phyloP scores from a whole-genome alignment of 2,329 filamentous ascomycete species.

The Penicillium sp. region DNA sequence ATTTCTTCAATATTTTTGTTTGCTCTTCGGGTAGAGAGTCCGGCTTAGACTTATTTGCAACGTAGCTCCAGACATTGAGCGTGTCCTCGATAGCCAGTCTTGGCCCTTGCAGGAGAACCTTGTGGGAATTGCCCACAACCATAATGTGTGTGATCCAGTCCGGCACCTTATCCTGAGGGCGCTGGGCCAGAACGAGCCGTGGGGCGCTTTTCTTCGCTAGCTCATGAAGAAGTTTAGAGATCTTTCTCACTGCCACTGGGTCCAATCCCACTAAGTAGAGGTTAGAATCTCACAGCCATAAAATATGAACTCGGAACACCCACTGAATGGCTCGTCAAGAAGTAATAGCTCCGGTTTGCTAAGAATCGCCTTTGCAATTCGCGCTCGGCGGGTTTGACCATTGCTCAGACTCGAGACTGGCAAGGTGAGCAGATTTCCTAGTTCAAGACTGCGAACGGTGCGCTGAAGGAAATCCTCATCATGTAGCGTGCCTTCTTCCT shows the following conservation, averaged over 20 bases:
- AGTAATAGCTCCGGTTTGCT: conserved; percentile 76
- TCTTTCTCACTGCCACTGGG: conserved; percentile 70
- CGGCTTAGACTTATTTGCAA: conserved; percentile 5
- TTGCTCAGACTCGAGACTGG: conserved; percentile 91
- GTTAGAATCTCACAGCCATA: conserved; percentile 17
- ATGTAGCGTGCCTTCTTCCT: conserved; percentile 51
- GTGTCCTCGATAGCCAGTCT: conserved; percentile 60
- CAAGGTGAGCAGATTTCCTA: conserved; percentile 70
- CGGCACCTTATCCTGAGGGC: conserved; percentile 83
- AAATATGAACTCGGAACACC: conserved; percentile 21
- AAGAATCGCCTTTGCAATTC: conserved; percentile 83
- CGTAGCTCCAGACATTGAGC: conserved; percentile 32
- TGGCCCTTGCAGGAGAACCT: conserved; percentile 64
- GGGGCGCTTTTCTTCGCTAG: conserved; percentile 68
- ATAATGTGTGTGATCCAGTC: conserved; percentile 87
- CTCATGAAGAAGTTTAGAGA: conserved; percentile 69
- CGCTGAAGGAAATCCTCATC: conserved; percentile 56
- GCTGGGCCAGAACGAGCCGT: conserved; percentile 71
- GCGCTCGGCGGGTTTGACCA: conserved; percentile 81
- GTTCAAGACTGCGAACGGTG: conserved; percentile 67
- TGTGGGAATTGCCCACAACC: conserved; percentile 66
- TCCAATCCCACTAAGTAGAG: conserved; percentile 73
- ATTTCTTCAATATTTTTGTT: conserved; percentile 12
- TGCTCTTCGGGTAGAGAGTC: conserved; percentile 8
- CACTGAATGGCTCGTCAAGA: conserved; percentile 86